Base-by-base conservation (phyloP, 306 rosid genomes). In the Quercus gilva region DNA sequence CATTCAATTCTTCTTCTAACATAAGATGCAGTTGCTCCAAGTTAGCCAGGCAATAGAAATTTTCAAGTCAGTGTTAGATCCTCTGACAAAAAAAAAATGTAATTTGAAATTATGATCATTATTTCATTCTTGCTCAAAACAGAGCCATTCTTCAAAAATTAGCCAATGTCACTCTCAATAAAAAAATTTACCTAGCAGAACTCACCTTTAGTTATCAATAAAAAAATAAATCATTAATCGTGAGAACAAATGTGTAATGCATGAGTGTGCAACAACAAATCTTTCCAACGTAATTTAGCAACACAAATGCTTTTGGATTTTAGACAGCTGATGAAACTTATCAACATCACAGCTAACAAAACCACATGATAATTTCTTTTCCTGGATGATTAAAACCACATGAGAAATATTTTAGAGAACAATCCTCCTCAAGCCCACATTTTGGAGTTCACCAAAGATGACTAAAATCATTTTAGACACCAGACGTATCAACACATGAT, bases 1-100 rank as follows among this genome's bases (percentile, higher is more conserved):
- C 72, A 65, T 82, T 83, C 80, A 61, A 74, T 84, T 87, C 69
- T 83, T 87, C 79, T 69, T 69, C 80, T 80, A 81, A 79, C 83
- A 76, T 59, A 43, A 76, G 77, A 86, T 75, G 81, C 76, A 78
- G 58, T 82, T 80, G 69, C 73, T 75, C 64, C 77, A 74, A 72
- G 77, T 68, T 79, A 76, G 81, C 70, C 75, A 69, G 69, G 84
- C 78, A 69, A 85, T 65, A 80, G 61, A 76, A 59, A 21, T 71
- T 33, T 71, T 76, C 69, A n/a, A 33, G 33, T 72, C 43, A 72
- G 53, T 79, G 75, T 70, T 18, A 74, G 71, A 76, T 81, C 83
- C 68, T 76, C 63, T 35, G 72, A 74, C 52, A 1, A 63, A 71
- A 49, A 60, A 60, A 68, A 76, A 60, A 82, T 21, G 79, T 70